A percentile compares a stretch with the other conserved stretches of the same genome.
These are phyloP conservation scores for Leccinum longicurvipes DNA, from an alignment of 768 basidiomycete species.

Conservation along the genomic window DNA sequence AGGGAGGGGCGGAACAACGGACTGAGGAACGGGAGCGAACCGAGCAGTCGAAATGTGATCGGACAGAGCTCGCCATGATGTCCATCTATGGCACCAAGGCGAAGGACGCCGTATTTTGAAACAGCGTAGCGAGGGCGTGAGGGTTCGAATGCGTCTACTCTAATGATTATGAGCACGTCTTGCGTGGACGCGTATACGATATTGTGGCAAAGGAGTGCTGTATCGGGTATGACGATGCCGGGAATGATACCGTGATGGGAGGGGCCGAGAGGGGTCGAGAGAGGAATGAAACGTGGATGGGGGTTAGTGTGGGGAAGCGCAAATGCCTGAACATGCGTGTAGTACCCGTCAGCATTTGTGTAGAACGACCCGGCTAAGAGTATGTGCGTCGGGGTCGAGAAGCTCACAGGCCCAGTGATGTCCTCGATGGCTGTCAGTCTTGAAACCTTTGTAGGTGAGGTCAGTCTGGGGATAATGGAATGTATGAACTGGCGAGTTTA, in stretches of 20 bases:
- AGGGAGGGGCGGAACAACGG: slow-evolving; percentile 7
- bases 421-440: neutral
- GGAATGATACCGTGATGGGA: slow-evolving; percentile 13
- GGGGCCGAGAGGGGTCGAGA: neutral
- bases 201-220: slow-evolving; percentile 14
- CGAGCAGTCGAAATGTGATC: slow-evolving; percentile 6
- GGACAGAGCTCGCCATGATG: neutral
- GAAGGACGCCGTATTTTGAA: slow-evolving; percentile 8
- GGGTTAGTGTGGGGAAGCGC: slow-evolving; percentile 1
- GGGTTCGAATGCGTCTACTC: neutral
- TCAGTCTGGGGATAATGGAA: neutral
- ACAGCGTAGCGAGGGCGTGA: neutral
- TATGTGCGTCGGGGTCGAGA: slow-evolving; percentile 23
- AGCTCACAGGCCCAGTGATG: neutral
- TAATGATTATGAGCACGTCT: slow-evolving; percentile 11
- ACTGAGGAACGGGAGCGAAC: neutral
- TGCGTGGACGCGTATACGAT: slow-evolving; percentile 2
- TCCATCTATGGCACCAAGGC: neutral
- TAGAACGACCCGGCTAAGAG: slow-evolving; percentile 8
- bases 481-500: neutral
- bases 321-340: slow-evolving; percentile 13
- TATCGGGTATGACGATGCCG: neutral
- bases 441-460: neutral
- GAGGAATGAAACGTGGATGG: neutral
- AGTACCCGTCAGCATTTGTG: neutral